Base-by-base conservation (phyloP, 805 yeast genomes). In the Candida ficus region DNA sequence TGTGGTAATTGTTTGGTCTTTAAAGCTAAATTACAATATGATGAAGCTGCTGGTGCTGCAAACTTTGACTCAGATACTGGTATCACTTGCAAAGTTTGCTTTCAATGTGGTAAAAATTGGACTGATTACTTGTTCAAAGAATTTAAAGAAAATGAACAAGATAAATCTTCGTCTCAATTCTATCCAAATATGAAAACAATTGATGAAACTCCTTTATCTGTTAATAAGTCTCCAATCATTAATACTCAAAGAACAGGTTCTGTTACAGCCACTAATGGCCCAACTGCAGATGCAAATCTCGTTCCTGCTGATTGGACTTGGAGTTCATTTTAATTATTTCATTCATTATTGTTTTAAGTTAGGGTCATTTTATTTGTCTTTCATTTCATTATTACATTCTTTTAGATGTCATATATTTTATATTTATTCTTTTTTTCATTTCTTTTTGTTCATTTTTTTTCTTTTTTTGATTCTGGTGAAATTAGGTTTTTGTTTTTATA, bases 281-380 rank as follows among this genome's bases (percentile, higher is more conserved):
- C 26, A 10, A 13, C 11, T 9, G 11, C 13, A 19, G 14, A 39
- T 20, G 11, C 29, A 33, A 17, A 33, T 4, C 20, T 30, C 17
- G 73, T 76, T 12, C 83, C 83, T n/a, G 81, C 80, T 29, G 79
- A 77, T 50, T 77, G 83, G 83, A 70, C 71, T 48, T 77, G 83
- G 83, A 73, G 79, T 41, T 75, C 81, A 1, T 76, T 76, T 46
- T 76, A 23, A 33, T 6, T 12, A n/a, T 11, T n/a, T 7, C n/a
- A n/a, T n/a, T n/a, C n/a, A n/a, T n/a, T n/a, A n/a, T n/a, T n/a
- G n/a, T n/a, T n/a, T 7, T 21, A 21, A 21, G 16, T 26, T 26
- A n/a, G 29, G n/a, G 5, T 18, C 2, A 7, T 14, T 28, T n/a
- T 17, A 28, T 28, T 14, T 14, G 17, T 28, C 13, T 21, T 18